These are phyloP conservation scores for Melaleuca quinquenervia DNA, from an alignment of 345 rosid genomes.

Conservation along the genomic window DNA sequence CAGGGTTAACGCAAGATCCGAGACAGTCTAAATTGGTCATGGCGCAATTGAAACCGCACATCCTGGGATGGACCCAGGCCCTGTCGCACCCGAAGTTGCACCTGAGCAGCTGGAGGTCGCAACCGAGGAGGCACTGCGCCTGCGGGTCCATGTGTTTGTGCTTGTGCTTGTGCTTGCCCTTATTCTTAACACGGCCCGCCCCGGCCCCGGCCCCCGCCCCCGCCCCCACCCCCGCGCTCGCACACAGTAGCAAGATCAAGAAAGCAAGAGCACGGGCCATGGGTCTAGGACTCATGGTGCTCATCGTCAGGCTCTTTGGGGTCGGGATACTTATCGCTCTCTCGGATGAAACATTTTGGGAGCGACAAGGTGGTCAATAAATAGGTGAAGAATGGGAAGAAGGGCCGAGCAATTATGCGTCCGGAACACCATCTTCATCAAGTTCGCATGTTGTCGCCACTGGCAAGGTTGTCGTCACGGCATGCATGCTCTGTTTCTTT, in stretches of 20 bases:
- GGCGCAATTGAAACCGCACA: neutral
- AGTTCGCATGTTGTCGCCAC: neutral
- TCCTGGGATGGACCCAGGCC: neutral
- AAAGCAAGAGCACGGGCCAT: neutral
- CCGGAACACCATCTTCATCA: neutral
- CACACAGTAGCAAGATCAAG: neutral
- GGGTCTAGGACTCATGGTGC: neutral
- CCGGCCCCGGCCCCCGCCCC: neutral
- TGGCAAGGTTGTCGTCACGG: neutral
- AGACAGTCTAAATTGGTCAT: neutral
- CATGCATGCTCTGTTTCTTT: neutral
- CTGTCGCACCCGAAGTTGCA: neutral
- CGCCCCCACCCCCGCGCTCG: too few relatives aligned
- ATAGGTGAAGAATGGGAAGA: neutral
- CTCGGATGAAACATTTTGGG: neutral
- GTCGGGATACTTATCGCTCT: neutral
- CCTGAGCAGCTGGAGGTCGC: neutral
- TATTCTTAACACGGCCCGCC: neutral
- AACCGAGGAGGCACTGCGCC: neutral
- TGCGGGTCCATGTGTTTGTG: neutral
- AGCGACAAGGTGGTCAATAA: neutral
- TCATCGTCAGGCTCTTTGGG: neutral
- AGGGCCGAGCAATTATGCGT: neutral
- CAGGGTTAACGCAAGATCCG: neutral
- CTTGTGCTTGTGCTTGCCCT: neutral